Evolutionary conservation across 1,139 yeast species (phyloP), one percentile per base, ranked within the genome.

Genomic region (Pichia sp.): DNA sequence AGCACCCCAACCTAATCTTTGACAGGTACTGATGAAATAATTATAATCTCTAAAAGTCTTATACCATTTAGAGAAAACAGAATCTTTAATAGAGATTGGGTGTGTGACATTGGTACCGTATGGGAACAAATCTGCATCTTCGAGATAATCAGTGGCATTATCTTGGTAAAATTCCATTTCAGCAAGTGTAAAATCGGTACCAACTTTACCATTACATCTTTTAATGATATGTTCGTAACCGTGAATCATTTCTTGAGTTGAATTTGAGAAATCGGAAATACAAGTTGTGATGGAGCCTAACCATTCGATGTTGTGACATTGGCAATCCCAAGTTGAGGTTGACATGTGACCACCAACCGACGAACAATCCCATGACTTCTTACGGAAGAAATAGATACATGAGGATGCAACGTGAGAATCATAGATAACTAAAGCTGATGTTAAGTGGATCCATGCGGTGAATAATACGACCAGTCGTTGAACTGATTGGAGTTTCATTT

Each of bases 1-100:
- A 42, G 63, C 57, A 14, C 73, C 75, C 74, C 75, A 71, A 14
- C 73, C 75, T 47, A 66, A 66, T 59, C 70, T 67, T 52, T 42
- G 40, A 35, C 45, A 42, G 40, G 27, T 70, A 15, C 60, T 40
- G 9, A 66, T 64, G 32, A 61, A 61, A 17, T 55, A 47, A 12
- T 63, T 60, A 27, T 52, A 59, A 43, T 68, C 67, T 44, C 67
- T 61, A 51, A 69, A 69, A 8, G 68, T 63, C 7, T 53, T 45
- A 20, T 55, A 57, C 45, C 66, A 68, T 46, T 61, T 66, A n/a
- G 53, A 57, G 46, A 63, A 70, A 17, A 56, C 62, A 0, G 65
- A 58, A 22, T 55, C 53, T 40, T 67, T 59, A 5, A 67, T 67
- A 15, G 45, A 48, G 28, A 71, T 42, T 2, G 74, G 69, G 7